Evolutionary conservation across 192 early-diverging fungal genomes (phyloP), one percentile per base, ranked within the genome.

Genomic region (Umbelopsis isabellina): DNA sequence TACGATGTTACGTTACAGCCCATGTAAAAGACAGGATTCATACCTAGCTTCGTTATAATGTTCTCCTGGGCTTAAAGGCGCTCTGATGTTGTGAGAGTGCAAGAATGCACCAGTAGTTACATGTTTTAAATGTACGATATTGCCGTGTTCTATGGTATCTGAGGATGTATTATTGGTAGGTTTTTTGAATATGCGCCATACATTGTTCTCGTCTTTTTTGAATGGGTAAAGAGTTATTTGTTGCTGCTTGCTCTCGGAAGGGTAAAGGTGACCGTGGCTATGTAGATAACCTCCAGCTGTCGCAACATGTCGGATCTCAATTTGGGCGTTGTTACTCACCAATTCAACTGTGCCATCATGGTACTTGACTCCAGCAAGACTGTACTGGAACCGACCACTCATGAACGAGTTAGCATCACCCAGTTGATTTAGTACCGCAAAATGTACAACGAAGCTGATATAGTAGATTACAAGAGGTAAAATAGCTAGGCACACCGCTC

Each of bases 391-490:
- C 65, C 86, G 85, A 37, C 91, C 87, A 75, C 90, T 91, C 93
- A 98, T 94, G 72, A 97, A 97, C 0, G 86, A 88, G 80, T 97
- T 94, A 37, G 96, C 96, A 25, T 92, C 89, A 23, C 95, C 96
- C 48, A 82, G 84, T 55, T 86, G 82, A 45, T 75, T 80, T 51
- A 99, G 82, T 16, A 95, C 75, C 37, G 79, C 77, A 81, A 99
- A 97, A 80, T 99, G 97, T 47, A 99, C 83, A 72, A 88, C 88
- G 79, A 97, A 99, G 77, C 89, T 89, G 8, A 89, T 78, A 65
- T 95, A 79, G 72, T 99, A 99, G 4, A 96, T 77, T 9, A 78
- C 27, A 8, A 92, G 22, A 9, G 97, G 97, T 16, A 98, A 53
- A 23, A 87, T 82, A 64, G 98, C 93, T 47, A 99, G 80, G 64